Evolutionary conservation across 306 rosid species (phyloP), one percentile per base, ranked within the genome.

Genomic region (Vachellia pachyceras): DNA sequence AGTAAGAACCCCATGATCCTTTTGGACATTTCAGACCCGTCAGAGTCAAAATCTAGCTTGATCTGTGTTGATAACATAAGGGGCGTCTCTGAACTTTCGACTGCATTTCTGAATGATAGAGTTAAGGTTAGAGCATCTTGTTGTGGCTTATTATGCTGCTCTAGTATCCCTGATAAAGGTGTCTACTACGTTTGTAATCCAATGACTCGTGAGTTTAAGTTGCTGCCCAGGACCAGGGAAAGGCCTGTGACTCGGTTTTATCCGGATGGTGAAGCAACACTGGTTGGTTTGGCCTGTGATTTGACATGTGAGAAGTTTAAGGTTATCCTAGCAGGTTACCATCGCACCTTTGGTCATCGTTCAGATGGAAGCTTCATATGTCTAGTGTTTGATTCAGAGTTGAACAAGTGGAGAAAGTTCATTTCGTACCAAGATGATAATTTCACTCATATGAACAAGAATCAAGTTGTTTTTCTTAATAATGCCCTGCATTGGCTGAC

Each of bases 201-300:
- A 0, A 90, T 89, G 82, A 94, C 97, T 45, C 90, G 94, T 3
- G 89, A 91, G 82, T 94, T 87, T 54, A 84, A 84, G 91, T 55
- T 91, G 83, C 97, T 94, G 78, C 98, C 95, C 0, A 91, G 80
- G 92, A 90, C 92, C 74, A 90, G 98, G 85, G 98, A 91, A 68
- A 84, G 97, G 79, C 92, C 87, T 2, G 89, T 91, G 68, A 91
- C 97, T 37, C 80, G 97, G 41, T 94, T 91, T 88, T 84, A 94
- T 58, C 98, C 97, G 0, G 90, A 94, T 49, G 89, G 94, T 1
- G 97, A 94, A 87, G 97, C 98, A 9, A 84, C 92, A 35, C 85
- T 94, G 41, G 91, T 93, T 58, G 97, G 94, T 29, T 83, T 93
- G 79, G 97, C 94, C 1, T 93, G 93, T 70, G 85, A 87, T 87